Conservation (phyloP, 140 eudicot genomes). For the Bidens hawaiensis region DNA sequence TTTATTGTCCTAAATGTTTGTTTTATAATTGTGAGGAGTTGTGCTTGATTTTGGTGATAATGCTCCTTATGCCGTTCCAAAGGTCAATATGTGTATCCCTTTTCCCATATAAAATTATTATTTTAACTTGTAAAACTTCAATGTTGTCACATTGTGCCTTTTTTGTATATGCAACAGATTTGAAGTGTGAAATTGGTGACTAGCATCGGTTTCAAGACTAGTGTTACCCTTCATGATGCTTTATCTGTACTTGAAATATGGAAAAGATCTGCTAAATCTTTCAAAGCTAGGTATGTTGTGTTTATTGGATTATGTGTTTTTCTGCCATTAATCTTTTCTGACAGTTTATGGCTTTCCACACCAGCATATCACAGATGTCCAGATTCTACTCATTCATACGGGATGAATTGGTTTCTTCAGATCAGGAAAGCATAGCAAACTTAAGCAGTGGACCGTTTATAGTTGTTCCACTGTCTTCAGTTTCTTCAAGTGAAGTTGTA, state of each 20-base stretch:
- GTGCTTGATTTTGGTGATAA: conserved; percentile 44
- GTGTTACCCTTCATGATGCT: conserved; percentile 61
- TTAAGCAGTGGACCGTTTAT: conserved; percentile 55
- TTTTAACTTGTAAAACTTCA: not conserved
- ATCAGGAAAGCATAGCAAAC: conserved; percentile 33
- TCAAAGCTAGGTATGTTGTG: conserved; percentile 67
- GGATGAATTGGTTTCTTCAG: conserved; percentile 49
- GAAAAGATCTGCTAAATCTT: conserved; percentile 51
- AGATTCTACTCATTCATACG: conserved; percentile 61
- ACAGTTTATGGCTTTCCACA: conserved; percentile 4
- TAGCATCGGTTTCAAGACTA: conserved; percentile 65
- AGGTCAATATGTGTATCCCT: conserved; percentile 39
- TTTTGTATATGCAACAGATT: conserved; percentile 42
- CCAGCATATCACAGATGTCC: conserved; percentile 77
- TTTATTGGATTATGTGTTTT: not conserved
- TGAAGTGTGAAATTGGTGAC: conserved; percentile 47
- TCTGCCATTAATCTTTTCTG: conserved; percentile 3
- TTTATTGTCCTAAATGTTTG: conserved; percentile 52
- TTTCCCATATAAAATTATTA: not conserved
- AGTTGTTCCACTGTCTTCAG: conserved; percentile 52
- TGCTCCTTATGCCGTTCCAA: conserved; percentile 63
- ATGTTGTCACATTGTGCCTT: not conserved
- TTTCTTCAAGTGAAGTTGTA: conserved; percentile 41
- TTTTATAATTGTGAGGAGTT: conserved; percentile 62
- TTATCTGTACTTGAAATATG: conserved; percentile 55